Evolutionary conservation across 2,329 filamentous ascomycete species (phyloP).

Genomic region (Clonostachys rosea): DNA sequence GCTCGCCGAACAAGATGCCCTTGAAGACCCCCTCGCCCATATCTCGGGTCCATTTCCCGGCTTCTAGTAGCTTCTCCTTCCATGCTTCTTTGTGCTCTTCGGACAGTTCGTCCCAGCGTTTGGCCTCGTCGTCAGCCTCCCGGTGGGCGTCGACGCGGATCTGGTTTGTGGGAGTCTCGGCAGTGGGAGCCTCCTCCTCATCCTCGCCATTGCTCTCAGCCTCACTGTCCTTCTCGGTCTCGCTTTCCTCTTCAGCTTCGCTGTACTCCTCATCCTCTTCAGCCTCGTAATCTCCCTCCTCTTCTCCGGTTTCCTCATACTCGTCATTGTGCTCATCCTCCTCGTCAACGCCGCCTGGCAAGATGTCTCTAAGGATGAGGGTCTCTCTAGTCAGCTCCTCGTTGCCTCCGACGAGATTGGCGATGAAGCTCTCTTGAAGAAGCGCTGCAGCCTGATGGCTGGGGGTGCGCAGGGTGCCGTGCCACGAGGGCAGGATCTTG

Average conservation of each 20-base stretch:
- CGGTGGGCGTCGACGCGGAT: constrained; percentile 38
- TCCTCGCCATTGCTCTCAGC: no score
- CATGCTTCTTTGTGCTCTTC: constrained; percentile 60
- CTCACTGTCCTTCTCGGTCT: no score
- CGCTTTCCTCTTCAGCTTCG: not conserved
- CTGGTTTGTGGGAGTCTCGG: constrained; percentile 4
- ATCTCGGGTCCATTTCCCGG: constrained; percentile 74
- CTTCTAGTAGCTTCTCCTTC: constrained; percentile 63
- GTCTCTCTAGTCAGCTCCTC: constrained; percentile 25
- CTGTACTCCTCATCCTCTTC: constrained; percentile 2
- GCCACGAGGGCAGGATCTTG: constrained; percentile 47
- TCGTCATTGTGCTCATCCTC: not conserved
- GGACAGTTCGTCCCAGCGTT: constrained; percentile 67
- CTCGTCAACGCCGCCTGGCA: constrained; percentile 8
- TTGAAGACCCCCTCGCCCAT: constrained; percentile 75
- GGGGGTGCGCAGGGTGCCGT: constrained; percentile 19
- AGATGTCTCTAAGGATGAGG: constrained; percentile 27
- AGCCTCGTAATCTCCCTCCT: not conserved
- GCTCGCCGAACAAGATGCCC: constrained; percentile 72
- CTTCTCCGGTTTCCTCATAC: constrained; percentile 7
- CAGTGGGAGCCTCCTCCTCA: constrained; percentile 7
- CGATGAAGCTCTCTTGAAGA: constrained; percentile 22
- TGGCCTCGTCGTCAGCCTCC: constrained; percentile 45
- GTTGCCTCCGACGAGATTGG: constrained; percentile 27
- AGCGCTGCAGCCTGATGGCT: constrained; percentile 14